Percentiles rank a stretch among this genome's conserved stretches.
Conservation (phyloP, 2,329 filamentous ascomycete species). For the Neopestalotiopsis sp. region DNA sequence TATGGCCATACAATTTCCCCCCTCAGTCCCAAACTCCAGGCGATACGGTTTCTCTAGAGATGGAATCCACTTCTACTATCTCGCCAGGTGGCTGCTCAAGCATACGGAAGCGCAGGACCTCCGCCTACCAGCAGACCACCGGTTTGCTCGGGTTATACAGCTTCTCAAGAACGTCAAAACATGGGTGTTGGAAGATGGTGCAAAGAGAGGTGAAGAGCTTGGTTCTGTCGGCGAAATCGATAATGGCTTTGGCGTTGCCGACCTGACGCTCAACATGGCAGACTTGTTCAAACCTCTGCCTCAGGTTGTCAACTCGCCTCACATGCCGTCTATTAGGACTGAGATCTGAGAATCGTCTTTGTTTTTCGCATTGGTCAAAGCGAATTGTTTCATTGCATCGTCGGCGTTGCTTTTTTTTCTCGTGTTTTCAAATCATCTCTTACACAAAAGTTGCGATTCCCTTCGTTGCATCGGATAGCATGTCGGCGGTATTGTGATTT, state of each 20-base stretch:
- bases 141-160: conserved; percentile 65
- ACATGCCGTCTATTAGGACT: conserved; percentile 47
- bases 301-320: conserved; percentile 47
- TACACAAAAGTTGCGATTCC: conserved; percentile 35
- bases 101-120: conserved; percentile 59
- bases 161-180: conserved; percentile 63
- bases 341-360: conserved; percentile 35
- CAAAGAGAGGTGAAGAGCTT: conserved; percentile 67
- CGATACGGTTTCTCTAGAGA: conserved; percentile 75
- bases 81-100: conserved; percentile 69
- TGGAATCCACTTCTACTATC: conserved; percentile 75
- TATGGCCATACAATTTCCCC: conserved; percentile 70
- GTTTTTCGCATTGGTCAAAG: conserved; percentile 21
- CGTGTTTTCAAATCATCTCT: conserved; percentile 27
- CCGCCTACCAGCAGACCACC: conserved; percentile 60
- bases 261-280: conserved; percentile 74
- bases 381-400: conserved; percentile 27
- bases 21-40: conserved; percentile 53
- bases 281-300: conserved; percentile 69
- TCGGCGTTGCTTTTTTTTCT: conserved; percentile 31
- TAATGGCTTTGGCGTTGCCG: conserved; percentile 65
- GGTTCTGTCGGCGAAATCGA: conserved; percentile 73
- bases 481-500: conserved; percentile 39
- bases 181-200: conserved; percentile 68
- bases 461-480: conserved; percentile 35